Base-by-base conservation (phyloP, 192 early-diverging fungal species). In the Coemansia guatemalensis region DNA sequence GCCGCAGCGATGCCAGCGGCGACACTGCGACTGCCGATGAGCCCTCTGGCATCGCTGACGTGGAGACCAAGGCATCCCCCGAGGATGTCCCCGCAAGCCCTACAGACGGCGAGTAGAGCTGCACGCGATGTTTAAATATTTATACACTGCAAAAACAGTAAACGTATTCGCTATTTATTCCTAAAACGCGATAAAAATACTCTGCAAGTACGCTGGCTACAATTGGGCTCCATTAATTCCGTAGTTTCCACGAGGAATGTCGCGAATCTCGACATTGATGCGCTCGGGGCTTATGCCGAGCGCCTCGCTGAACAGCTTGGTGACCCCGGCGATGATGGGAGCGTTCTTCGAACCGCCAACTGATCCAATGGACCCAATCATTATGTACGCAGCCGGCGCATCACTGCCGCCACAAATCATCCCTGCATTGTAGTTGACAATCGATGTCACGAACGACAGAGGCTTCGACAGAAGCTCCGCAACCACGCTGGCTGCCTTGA, bases 381-480 rank as follows among this genome's bases (percentile, higher is more conserved):
- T 57, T 47, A 60, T 65, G 24, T 57, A 57, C 8, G 54, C 71
- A 23, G 71, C 65, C 12, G 71, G 64, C 55, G 51, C 52, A 39
- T 60, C 69, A 7, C 58, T 65, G 18, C 58, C 69, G 26, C 69
- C 69, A 49, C 65, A 49, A 2, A 58, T 65, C 63, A 71, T 27
- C 24, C 63, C 60, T 51, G 50, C 23, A 39, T 60, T 60, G 32
- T 53, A 14, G 5, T 60, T 65, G 48, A 65, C 56, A 18, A 51
- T 47, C 4, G 58, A 26, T 58, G 65, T 65, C 35, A 71, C 58
- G 47, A 65, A 65, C 52, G 54, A 6, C 53, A 71, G 27, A 5
- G 69, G 69, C 63, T 65, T 71, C 20, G 58, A 64, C 63, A 71
- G 63, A n/a, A 71, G 62, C 69, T 71, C 30, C 1, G 69, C 63